Evolutionary conservation across 176 grass and related monocot genomes (phyloP), one percentile per base, ranked within the genome.

Genomic region (Cenchrus fungigraminus): DNA sequence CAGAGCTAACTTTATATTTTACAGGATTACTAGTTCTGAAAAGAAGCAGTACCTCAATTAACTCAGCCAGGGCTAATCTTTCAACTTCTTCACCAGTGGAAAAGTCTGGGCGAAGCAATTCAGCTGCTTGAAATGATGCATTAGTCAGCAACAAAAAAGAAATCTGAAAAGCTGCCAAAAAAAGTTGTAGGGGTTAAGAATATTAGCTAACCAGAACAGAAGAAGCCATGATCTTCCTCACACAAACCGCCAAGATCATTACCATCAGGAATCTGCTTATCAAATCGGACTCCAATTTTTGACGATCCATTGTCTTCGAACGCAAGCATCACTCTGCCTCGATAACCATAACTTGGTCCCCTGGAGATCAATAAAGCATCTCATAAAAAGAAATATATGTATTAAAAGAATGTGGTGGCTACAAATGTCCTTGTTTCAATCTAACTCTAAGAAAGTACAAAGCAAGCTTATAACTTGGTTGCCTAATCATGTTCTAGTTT

Each of bases 191-290:
- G 12, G 52, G 52, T 90, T 73, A 19, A 40, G 40, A 93, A 74
- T 32, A 68, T 80, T 83, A 89, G 52, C 83, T 88, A 80, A 99
- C 97, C 94, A 80, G 93, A 71, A 76, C 97, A 99, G 72, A 96
- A 99, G 90, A 99, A 99, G 69, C 97, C 97, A 71, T 92, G 97
- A 83, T 99, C 91, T 79, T 99, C 97, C 82, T 99, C 97, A 43
- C 97, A 99, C 79, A 94, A 71, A 71, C 97, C 97, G 31, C 97
- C 97, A 82, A 99, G 97, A 90, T 99, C 97, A 85, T 92, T 99
- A 76, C 97, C 97, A 78, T 99, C 94, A 86, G 82, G 94, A 54
- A 99, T 91, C 69, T 93, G 91, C 88, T 96, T 96, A 84, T 99
- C 97, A 76, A 99, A 99, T 73, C 97, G 81, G 59, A 99, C 91